Evolutionary conservation across 2,329 filamentous ascomycete genomes (phyloP).

Genomic region (Pyrenophora graminea): DNA sequence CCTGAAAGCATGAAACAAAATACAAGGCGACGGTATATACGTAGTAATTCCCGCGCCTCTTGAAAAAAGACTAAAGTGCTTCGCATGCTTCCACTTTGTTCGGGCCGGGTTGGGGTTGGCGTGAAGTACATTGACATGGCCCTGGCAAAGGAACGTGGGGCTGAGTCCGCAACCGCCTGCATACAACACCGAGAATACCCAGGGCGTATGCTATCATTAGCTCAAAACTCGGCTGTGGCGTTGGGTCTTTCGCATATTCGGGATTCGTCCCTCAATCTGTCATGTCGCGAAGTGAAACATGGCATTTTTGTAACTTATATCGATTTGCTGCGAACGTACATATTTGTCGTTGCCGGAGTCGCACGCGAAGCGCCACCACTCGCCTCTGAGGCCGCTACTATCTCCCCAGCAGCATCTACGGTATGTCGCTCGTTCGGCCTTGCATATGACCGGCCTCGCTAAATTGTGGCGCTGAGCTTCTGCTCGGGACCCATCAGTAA

Average conservation of each 20-base stretch:
- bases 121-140: constrained; percentile 17
- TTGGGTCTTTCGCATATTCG: constrained; percentile 15
- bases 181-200: constrained; percentile 34
- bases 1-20: constrained; percentile 29
- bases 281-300: constrained; percentile 1
- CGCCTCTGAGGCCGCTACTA: background rate
- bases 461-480: constrained; percentile 5
- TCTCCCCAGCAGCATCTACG: background rate
- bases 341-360: constrained; percentile 1
- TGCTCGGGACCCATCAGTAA: constrained; percentile 1
- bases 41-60: constrained; percentile 24
- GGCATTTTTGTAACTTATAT: constrained; percentile 7
- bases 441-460: background rate
- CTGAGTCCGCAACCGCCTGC: constrained; percentile 28
- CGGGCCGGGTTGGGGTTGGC: constrained; percentile 29
- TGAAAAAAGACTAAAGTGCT: constrained; percentile 30
- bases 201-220: constrained; percentile 41
- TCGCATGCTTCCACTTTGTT: constrained; percentile 20
- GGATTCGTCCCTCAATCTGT: background rate
- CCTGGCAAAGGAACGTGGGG: constrained; percentile 33
- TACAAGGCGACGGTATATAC: constrained; percentile 30
- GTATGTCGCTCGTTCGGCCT: background rate
- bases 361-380: constrained; percentile 3
- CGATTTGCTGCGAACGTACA: constrained; percentile 4
- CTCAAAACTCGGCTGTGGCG: constrained; percentile 11